A percentile compares a stretch with the other conserved stretches of the same genome.
Evolutionary conservation across 1,284 basidiomycete genomes (phyloP).

Genomic region (Moesziomyces sp.): DNA sequence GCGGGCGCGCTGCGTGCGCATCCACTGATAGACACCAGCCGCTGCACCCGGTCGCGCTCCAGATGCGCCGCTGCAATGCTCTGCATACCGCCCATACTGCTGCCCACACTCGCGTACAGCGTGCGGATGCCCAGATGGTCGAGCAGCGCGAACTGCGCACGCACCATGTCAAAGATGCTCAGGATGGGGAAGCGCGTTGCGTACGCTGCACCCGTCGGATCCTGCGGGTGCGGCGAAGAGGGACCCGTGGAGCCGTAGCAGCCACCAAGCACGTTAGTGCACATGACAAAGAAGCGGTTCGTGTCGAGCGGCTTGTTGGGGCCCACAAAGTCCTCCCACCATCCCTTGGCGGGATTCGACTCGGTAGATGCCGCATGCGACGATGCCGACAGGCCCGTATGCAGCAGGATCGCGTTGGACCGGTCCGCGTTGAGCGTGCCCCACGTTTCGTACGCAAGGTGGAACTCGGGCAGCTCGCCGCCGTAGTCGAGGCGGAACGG

Average conservation of each 20-base stretch:
- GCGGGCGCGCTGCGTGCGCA: conserved; percentile 90
- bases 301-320: conserved; percentile 90
- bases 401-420: conserved; percentile 94
- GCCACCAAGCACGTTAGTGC: conserved; percentile 95
- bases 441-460: conserved; percentile 98
- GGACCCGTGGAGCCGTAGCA: conserved; percentile 98
- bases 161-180: conserved; percentile 94
- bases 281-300: conserved; percentile 89
- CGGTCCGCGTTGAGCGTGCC: conserved; percentile 80
- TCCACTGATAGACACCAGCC: conserved; percentile 91
- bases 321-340: conserved; percentile 99
- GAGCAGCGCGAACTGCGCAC: conserved; percentile 87
- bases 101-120: conserved; percentile 91
- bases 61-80: conserved; percentile 94
- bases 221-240: conserved; percentile 78
- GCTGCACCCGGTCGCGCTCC: conserved; percentile 86
- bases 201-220: conserved; percentile 73
- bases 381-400: conserved; percentile 93
- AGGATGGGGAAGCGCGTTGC: conserved; percentile 91
- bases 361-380: conserved; percentile 90
- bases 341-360: conserved; percentile 83
- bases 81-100: conserved; percentile 98
- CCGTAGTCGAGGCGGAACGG: conserved; percentile 82
- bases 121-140: conserved; percentile 85
- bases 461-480: conserved; percentile 76